Conservation (phyloP, 2,329 filamentous ascomycete genomes). For the Aureobasidium lini region DNA sequence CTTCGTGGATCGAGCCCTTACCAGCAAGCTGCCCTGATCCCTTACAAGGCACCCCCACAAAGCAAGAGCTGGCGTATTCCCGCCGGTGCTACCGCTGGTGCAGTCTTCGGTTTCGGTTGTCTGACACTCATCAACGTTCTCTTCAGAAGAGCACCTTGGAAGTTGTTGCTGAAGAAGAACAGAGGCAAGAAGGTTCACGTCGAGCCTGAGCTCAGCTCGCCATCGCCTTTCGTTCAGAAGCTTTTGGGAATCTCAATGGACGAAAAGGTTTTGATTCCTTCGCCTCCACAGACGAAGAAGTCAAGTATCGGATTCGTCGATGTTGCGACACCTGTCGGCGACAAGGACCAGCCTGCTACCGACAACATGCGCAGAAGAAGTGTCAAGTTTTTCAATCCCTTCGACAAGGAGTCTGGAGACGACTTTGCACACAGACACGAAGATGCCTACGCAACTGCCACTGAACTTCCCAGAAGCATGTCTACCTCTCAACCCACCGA, state of each 20-base stretch:
- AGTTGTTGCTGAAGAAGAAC: conserved; percentile 1
- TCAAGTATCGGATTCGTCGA: neutral
- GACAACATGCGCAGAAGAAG: conserved; percentile 4
- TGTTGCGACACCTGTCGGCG: neutral
- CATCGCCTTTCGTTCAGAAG: conserved; percentile 4
- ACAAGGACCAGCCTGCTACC: neutral
- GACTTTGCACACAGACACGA: neutral
- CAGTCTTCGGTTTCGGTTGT: neutral
- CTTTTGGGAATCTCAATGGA: neutral
- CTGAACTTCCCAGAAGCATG: neutral
- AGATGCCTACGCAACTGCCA: neutral
- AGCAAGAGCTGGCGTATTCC: conserved; percentile 2
- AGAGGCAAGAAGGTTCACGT: neutral
- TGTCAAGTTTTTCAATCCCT: conserved; percentile 5
- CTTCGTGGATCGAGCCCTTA: conserved; percentile 6
- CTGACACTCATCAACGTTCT: conserved; percentile 5
- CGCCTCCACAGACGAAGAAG: neutral
- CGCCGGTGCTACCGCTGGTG: neutral
- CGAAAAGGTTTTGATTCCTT: neutral
- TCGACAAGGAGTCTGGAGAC: neutral
- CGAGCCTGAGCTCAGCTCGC: neutral
- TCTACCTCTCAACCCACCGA: neutral
- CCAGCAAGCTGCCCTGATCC: neutral
- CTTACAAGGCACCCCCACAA: neutral
- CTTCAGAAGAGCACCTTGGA: conserved; percentile 13